Evolutionary conservation across 2,329 filamentous ascomycete species (phyloP), one percentile per base, ranked within the genome.

Genomic region (Aspergillus sp.): DNA sequence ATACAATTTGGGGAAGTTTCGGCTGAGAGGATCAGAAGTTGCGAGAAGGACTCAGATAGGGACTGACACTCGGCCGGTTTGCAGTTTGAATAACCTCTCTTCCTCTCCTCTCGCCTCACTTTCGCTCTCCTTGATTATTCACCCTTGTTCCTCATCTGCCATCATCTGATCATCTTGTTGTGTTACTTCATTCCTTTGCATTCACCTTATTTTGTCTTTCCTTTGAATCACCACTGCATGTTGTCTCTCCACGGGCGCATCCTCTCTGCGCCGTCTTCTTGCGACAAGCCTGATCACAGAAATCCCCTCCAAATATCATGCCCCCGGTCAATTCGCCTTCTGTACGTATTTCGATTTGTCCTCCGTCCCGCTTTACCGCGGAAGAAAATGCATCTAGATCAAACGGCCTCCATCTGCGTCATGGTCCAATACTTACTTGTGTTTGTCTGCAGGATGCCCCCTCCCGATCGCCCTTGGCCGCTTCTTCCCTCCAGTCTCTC

Each of bases 401-500:
- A 19, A 25, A 52, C 48, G 25, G 43, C 49, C 56, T 59, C 62
- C 54, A 15, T 22, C 51, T 31, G 41, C 53, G 53, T 53, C 49
- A 28, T 55, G 53, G 17, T 13, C 30, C 34, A 43, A 17, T 54
- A 60, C 19, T 46, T 47, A 54, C 47, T 46, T 23, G 34, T 57
- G 48, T 51, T 49, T 56, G 17, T 54, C 53, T 55, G 47, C 60
- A 64, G 63, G 63, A 68, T 52, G 64, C 60, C 60, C 54, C 60
- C 57, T 60, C 52, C 54, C 65, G 57, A 47, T 60, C 70, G 15
- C 67, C 75, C 47, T 65, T 72, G 13, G 62, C 69, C 34, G 47
- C 54, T 45, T 57, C 85, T 66, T 76, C 83, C 46, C 81, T 82
- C 46, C 77, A 82, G 59, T 81, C 84, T 67, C 77, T 84, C 61